Evolutionary conservation across 139 green algal species (phyloP).

Genomic region (Pseudopediastrum boryanum): DNA sequence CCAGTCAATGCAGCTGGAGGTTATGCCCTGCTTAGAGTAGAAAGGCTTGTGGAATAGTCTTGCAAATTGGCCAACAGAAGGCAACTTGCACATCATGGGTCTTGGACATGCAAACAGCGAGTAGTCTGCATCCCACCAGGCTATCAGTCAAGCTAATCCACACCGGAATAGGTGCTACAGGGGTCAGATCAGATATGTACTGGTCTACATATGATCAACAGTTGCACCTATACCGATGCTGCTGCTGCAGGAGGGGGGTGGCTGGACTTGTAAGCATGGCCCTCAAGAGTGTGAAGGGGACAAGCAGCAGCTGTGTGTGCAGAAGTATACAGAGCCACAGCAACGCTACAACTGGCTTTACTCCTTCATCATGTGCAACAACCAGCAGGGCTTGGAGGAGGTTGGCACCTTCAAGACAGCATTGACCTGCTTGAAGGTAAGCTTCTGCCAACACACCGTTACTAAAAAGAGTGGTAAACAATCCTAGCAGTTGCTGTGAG

Average conservation of each 20-base stretch:
- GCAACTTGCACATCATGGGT: neutral
- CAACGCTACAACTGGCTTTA: constrained; percentile 30
- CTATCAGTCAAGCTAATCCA: neutral
- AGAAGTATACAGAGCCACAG: constrained; percentile 6
- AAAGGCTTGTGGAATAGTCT: too few species aligned
- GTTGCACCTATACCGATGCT: neutral
- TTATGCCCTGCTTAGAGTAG: too few species aligned
- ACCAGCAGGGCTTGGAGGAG: neutral
- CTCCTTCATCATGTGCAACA: constrained; percentile 31
- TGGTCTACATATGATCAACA: neutral
- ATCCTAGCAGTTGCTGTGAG: too few species aligned
- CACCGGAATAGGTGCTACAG: too few species aligned
- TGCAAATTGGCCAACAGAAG: neutral
- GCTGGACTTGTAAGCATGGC: constrained; percentile 21
- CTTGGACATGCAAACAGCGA: neutral
- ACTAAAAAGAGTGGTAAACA: too few species aligned
- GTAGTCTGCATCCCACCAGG: neutral
- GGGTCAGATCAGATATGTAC: too few species aligned
- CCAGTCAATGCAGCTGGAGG: too few species aligned
- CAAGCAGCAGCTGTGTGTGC: constrained; percentile 32
- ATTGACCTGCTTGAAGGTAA: constrained; percentile 24
- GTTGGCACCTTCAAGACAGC: constrained; percentile 24
- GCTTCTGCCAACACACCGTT: too few species aligned
- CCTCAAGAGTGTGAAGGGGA: constrained; percentile 9
- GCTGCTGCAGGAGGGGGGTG: constrained; percentile 19